Conservation (phyloP, 805 yeast genomes). For the Maudiozyma saulgeensis region DNA sequence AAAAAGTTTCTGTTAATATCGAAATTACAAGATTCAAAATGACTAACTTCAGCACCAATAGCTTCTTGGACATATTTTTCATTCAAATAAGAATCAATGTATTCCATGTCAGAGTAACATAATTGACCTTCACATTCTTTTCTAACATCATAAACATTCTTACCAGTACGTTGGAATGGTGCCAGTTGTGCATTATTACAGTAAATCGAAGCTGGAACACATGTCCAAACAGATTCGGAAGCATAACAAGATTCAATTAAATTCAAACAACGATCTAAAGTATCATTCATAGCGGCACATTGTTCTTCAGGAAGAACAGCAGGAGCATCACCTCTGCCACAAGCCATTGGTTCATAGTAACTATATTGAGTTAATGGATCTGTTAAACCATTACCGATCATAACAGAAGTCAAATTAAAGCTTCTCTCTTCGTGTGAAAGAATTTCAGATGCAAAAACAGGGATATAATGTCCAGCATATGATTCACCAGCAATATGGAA, state of each 20-base stretch:
- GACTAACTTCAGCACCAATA: conserved; percentile 83
- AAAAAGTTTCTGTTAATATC: conserved; percentile 72
- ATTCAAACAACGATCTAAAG: conserved; percentile 68
- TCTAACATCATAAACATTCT: conserved; percentile 86
- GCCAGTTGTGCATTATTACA: conserved; percentile 79
- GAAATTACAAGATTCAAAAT: conserved; percentile 65
- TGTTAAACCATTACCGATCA: conserved; percentile 88
- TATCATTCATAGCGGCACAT: conserved; percentile 58
- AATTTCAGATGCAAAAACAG: conserved; percentile 78
- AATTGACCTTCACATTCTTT: conserved; percentile 56
- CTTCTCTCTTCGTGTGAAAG: conserved; percentile 49
- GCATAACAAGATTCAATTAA: conserved; percentile 74
- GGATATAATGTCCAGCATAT: conserved; percentile 95
- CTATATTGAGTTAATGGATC: conserved; percentile 75
- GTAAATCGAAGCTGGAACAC: conserved; percentile 86
- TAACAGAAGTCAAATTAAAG: conserved; percentile 62
- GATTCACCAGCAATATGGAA: conserved; percentile 89
- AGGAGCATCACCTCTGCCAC: conserved; percentile 83
- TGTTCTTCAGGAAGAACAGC: conserved; percentile 69
- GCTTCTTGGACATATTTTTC: conserved; percentile 64
- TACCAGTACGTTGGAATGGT: conserved; percentile 76
- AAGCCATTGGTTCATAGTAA: conserved; percentile 85
- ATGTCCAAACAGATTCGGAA: conserved; percentile 64
- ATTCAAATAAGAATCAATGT: conserved; percentile 73
- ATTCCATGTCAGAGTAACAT: conserved; percentile 74